phyloP scores from a whole-genome alignment of 2,329 filamentous ascomycete species.

The Neopestalotiopsis sp. region DNA sequence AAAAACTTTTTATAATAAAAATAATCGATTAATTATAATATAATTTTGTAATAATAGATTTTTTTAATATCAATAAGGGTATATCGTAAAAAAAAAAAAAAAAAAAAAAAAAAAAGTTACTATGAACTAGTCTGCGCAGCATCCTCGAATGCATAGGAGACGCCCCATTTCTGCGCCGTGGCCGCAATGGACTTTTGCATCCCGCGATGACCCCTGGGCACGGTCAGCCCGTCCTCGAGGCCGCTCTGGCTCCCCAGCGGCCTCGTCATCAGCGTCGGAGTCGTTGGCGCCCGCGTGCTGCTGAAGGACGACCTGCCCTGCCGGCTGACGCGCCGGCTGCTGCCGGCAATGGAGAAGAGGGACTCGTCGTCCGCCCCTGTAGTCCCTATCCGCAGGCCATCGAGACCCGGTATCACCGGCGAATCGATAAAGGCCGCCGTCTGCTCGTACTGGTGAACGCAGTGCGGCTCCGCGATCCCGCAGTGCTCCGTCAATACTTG shows the following conservation, averaged over 20 bases:
- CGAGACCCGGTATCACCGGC: slow-evolving; percentile 32
- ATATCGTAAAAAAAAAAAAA: not conserved
- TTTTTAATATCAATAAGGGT: no score
- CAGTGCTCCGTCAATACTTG: slow-evolving; percentile 55
- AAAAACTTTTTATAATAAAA: no score
- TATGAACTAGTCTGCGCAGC: not conserved
- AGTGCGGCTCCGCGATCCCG: slow-evolving; percentile 55
- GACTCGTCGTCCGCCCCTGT: not conserved
- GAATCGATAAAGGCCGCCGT: slow-evolving; percentile 7
- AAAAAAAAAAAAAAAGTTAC: no score
- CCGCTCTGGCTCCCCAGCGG: not conserved
- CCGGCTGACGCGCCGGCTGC: not conserved
- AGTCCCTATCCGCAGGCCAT: slow-evolving; percentile 35
- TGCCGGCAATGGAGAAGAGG: not conserved
- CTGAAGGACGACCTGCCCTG: not conserved
- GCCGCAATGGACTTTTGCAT: not conserved
- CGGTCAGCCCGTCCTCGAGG: not conserved
- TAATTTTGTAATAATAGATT: no score
- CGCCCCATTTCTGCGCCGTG: not conserved
- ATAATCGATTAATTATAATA: no score
- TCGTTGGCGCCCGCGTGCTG: not conserved
- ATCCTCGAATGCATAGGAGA: not conserved
- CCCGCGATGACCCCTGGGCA: not conserved
- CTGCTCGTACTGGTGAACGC: slow-evolving; percentile 53
- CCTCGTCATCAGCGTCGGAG: not conserved